These are phyloP conservation scores for Schizothecium vesticola DNA, from an alignment of 495 filamentous ascomycete species.

Conservation along the genomic window DNA sequence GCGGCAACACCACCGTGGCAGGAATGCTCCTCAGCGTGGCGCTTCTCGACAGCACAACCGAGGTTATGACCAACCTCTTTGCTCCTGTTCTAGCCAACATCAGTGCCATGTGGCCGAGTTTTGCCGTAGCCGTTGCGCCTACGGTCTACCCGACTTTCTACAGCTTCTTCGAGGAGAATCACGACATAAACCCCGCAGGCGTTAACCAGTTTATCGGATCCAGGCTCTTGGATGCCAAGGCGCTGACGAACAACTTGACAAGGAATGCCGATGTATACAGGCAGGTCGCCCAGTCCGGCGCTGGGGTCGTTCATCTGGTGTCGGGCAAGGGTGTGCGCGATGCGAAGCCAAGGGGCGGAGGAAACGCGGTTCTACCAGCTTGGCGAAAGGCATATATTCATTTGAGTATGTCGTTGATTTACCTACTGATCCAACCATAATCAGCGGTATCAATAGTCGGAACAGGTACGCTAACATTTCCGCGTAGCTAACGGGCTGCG, in stretches of 20 bases:
- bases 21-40: slow-evolving; percentile 26
- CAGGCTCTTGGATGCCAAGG: slow-evolving; percentile 32
- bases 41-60: slow-evolving; percentile 22
- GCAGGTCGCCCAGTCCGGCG: not conserved
- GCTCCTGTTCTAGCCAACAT: slow-evolving; percentile 33
- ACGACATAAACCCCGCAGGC: slow-evolving; percentile 29
- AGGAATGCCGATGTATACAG: slow-evolving; percentile 23
- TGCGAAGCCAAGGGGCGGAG: slow-evolving; percentile 37
- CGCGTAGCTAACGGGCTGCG: slow-evolving; percentile 15
- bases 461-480: too few species aligned
- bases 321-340: slow-evolving; percentile 32
- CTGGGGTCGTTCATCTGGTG: slow-evolving; percentile 24
- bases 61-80: slow-evolving; percentile 42
- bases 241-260: slow-evolving; percentile 26
- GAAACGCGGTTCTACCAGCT: slow-evolving; percentile 46
- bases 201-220: slow-evolving; percentile 39
- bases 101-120: slow-evolving; percentile 42
- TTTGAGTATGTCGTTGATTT: slow-evolving; percentile 20
- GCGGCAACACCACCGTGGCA: slow-evolving; percentile 25
- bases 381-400: slow-evolving; percentile 52
- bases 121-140: slow-evolving; percentile 32
- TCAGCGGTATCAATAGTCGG: too few species aligned
- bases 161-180: slow-evolving; percentile 41
- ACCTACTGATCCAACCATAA: too few species aligned
- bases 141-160: slow-evolving; percentile 40